Evolutionary conservation across 768 basidiomycete species (phyloP).

Genomic region (Mycena filopes): DNA sequence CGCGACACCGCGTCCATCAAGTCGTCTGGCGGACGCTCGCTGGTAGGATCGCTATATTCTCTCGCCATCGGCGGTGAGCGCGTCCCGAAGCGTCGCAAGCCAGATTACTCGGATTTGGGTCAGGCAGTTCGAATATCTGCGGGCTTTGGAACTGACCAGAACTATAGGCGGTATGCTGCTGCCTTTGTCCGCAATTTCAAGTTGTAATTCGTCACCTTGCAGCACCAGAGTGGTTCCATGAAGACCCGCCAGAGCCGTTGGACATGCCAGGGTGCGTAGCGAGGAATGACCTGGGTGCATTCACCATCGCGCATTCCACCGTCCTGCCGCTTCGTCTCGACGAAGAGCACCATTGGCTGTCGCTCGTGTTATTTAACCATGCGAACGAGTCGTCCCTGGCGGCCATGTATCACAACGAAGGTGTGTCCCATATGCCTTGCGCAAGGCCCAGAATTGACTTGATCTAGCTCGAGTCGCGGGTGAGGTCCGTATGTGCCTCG

Average conservation of each 20-base stretch:
- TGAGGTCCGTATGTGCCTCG: constrained; percentile 27
- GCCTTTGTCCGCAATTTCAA: too few relatives aligned
- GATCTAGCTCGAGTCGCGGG: constrained; percentile 16
- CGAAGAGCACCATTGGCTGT: constrained; percentile 31
- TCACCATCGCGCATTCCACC: constrained; percentile 27
- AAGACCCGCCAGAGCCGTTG: constrained; percentile 16
- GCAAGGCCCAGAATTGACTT: background rate
- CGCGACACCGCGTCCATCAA: constrained; percentile 30
- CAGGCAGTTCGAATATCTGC: background rate
- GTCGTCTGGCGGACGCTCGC: constrained; percentile 31
- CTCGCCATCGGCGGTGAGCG: constrained; percentile 30
- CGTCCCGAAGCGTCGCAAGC: constrained; percentile 29
- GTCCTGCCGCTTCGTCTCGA: constrained; percentile 30
- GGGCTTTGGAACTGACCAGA: background rate
- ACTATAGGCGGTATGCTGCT: constrained; percentile 1
- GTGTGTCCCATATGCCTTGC: background rate
- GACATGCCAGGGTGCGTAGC: constrained; percentile 29
- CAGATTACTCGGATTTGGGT: constrained; percentile 31
- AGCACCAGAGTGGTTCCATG: constrained; percentile 30
- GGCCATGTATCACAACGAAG: constrained; percentile 34
- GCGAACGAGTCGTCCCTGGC: constrained; percentile 26
- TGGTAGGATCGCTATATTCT: constrained; percentile 32
- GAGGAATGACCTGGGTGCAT: constrained; percentile 23
- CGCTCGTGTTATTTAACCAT: constrained; percentile 29
- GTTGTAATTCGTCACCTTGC: too few relatives aligned